Conservation (phyloP, 176 grass and related monocot genomes). For the Elymus sibiricus region DNA sequence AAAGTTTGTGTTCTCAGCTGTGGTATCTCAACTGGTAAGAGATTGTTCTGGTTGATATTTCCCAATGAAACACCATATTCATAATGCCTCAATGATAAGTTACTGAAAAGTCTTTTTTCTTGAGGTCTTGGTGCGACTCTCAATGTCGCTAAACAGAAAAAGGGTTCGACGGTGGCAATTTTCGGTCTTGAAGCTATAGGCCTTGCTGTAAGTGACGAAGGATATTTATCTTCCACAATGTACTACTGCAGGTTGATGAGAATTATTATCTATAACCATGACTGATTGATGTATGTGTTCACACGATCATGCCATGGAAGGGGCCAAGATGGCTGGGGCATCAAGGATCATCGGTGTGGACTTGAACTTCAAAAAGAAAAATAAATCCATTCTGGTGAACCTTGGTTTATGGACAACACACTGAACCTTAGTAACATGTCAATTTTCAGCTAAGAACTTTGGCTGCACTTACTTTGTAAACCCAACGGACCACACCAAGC, state of each 20-base stretch:
- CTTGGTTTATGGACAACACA: no score
- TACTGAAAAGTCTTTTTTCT: background rate
- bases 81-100: background rate
- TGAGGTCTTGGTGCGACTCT: slow-evolving; percentile 78
- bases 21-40: no score
- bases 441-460: slow-evolving; percentile 57
- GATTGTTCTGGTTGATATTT: background rate
- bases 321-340: slow-evolving; percentile 70
- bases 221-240: background rate
- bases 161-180: slow-evolving; percentile 71
- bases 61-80: background rate
- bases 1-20: no score
- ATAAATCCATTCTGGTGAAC: no score
- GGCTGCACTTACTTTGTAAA: no score
- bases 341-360: slow-evolving; percentile 78
- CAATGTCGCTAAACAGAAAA: slow-evolving; percentile 77
- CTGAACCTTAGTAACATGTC: background rate
- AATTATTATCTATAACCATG: background rate
- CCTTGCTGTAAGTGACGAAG: slow-evolving; percentile 55
- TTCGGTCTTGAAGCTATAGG: slow-evolving; percentile 86
- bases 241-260: background rate
- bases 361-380: slow-evolving; percentile 23
- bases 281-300: background rate
- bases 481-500: no score
- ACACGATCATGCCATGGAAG: slow-evolving; percentile 58